phyloP scores from a whole-genome alignment of 176 grass and related monocot species.

The Aegilops umbellulata region DNA sequence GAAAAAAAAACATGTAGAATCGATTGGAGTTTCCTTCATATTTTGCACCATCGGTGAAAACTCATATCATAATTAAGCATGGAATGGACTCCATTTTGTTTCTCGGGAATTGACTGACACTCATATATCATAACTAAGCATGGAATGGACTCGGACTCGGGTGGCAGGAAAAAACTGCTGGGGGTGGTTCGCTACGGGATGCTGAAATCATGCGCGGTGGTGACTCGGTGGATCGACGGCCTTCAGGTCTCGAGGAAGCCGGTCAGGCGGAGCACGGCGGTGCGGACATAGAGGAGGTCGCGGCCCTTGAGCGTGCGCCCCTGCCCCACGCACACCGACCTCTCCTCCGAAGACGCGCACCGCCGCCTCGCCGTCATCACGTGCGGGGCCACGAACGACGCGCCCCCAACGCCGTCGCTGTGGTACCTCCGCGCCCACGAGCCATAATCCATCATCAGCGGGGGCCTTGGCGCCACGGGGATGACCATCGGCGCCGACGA shows the following conservation, averaged over 20 bases:
- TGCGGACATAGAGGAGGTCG: slow-evolving; percentile 46
- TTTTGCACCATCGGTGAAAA: too few relatives aligned
- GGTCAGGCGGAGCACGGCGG: slow-evolving; percentile 54
- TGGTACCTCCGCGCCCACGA: neutral
- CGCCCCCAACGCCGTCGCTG: neutral
- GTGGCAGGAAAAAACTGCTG: neutral
- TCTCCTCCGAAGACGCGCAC: neutral
- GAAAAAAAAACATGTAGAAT: neutral
- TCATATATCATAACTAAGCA: neutral
- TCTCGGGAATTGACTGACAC: neutral
- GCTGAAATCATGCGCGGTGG: too few relatives aligned
- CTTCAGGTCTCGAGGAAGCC: slow-evolving; percentile 49
- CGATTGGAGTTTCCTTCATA: too few relatives aligned
- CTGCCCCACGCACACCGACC: slow-evolving; percentile 47
- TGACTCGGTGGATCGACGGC: too few relatives aligned
- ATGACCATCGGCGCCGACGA: neutral
- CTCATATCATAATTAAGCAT: too few relatives aligned
- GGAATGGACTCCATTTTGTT: neutral
- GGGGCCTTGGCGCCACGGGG: neutral
- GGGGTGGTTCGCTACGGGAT: neutral
- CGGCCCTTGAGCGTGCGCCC: slow-evolving; percentile 72
- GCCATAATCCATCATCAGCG: neutral
- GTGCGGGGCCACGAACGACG: slow-evolving; percentile 44
- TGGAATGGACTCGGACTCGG: too few relatives aligned
- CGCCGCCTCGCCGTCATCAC: slow-evolving; percentile 18